These are phyloP conservation scores for Zygosaccharomyces pseudobailii DNA, from an alignment of 1,139 yeast genomes.

Conservation along the genomic window DNA sequence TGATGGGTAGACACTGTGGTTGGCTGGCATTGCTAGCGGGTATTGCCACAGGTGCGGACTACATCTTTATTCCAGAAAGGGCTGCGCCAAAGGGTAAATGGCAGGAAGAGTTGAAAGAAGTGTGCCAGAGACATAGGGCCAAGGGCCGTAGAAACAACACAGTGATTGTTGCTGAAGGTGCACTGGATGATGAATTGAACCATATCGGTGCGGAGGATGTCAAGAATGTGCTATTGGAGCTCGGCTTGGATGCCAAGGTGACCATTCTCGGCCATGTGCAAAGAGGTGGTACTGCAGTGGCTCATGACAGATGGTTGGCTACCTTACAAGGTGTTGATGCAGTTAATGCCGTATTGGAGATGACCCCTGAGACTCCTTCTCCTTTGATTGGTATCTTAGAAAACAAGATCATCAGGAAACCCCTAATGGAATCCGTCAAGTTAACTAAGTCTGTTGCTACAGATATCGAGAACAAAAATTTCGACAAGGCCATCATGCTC, in stretches of 20 bases:
- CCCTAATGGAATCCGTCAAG: constrained; percentile 67
- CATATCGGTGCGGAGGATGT: constrained; percentile 66
- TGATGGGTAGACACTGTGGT: constrained; percentile 90
- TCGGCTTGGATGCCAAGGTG: constrained; percentile 73
- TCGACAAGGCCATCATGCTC: constrained; percentile 59
- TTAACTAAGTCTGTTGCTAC: constrained; percentile 67
- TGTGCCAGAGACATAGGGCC: constrained; percentile 60
- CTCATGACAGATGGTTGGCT: constrained; percentile 69
- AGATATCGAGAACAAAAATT: constrained; percentile 55
- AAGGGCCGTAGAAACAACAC: constrained; percentile 75
- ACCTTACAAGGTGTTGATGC: constrained; percentile 84
- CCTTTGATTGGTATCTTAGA: constrained; percentile 73
- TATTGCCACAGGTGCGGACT: constrained; percentile 76
- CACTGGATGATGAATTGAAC: constrained; percentile 59
- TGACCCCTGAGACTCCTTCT: constrained; percentile 66
- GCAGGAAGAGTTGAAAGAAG: constrained; percentile 62
- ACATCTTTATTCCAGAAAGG: constrained; percentile 74
- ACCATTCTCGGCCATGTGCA: constrained; percentile 82
- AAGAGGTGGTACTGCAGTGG: constrained; percentile 84
- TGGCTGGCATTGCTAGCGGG: constrained; percentile 86
- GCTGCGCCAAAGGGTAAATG: constrained; percentile 59
- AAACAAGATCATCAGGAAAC: constrained; percentile 63
- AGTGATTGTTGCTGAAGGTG: constrained; percentile 83
- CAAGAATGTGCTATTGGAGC: constrained; percentile 60
- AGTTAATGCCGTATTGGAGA: constrained; percentile 66